Percentiles rank a stretch among this genome's conserved stretches.
phyloP scores from a whole-genome alignment of 768 basidiomycete genomes.

The Leccinum subgranulosum region DNA sequence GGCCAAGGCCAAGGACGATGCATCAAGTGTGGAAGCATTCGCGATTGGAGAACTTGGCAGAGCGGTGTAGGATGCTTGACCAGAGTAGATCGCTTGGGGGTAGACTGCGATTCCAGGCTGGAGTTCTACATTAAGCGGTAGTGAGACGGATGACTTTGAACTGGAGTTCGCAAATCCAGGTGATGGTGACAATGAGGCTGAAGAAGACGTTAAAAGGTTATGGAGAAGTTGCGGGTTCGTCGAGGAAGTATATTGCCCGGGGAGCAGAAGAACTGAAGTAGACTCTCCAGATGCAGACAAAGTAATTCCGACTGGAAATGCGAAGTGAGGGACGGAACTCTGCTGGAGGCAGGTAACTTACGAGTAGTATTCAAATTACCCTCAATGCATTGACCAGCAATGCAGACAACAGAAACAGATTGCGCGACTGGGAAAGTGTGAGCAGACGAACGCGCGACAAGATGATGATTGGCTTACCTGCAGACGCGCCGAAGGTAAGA shows the following conservation, averaged over 20 bases:
- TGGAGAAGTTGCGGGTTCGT: constrained; percentile 74
- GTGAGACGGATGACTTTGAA: constrained; percentile 40
- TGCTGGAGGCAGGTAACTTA: constrained; percentile 35
- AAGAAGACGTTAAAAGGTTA: constrained; percentile 60
- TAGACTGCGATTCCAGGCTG: constrained; percentile 69
- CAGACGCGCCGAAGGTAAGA: constrained; percentile 37
- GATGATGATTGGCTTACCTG: constrained; percentile 29
- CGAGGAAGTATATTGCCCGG: constrained; percentile 70
- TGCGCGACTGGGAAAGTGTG: constrained; percentile 45
- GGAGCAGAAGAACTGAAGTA: constrained; percentile 60
- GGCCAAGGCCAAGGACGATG: constrained; percentile 65
- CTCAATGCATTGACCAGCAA: constrained; percentile 87
- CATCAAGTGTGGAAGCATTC: constrained; percentile 48
- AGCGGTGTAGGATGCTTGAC: constrained; percentile 55
- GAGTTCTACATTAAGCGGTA: constrained; percentile 68
- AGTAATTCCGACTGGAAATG: constrained; percentile 60
- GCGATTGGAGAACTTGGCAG: constrained; percentile 49
- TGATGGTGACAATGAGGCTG: constrained; percentile 54
- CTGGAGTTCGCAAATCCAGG: constrained; percentile 63
- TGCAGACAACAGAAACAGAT: constrained; percentile 64
- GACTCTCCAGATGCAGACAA: constrained; percentile 54
- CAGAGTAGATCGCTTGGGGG: constrained; percentile 59
- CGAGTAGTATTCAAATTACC: constrained; percentile 71
- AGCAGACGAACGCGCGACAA: neutral
- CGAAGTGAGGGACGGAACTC: constrained; percentile 12